Evolutionary conservation across 2,329 filamentous ascomycete species (phyloP), one percentile per base, ranked within the genome.

Genomic region (Phaeosphaeria sp.): DNA sequence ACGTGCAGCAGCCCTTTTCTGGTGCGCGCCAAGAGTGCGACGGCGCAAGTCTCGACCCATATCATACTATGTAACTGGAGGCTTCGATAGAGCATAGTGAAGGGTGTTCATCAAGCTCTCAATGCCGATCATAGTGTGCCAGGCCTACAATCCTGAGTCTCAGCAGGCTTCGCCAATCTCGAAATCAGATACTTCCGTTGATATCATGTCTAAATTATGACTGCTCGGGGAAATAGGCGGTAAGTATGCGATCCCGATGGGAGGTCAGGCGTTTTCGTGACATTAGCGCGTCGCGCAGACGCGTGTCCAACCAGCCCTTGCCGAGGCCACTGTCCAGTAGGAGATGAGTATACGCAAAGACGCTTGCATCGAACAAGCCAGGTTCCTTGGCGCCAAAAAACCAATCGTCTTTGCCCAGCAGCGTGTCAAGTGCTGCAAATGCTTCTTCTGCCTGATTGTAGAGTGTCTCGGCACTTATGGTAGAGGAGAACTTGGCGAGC

Each of bases 301-400:
- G 80, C 59, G 83, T 84, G 55, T 91, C 86, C 57, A 80, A 81
- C 91, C 91, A 93, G 9, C 71, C 74, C 17, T 73, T 71, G 1
- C 78, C 81, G 63, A 92, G 69, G 1, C 68, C 70, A 33, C 87
- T 83, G 58, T 91, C 87, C 51, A 96, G 78, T 51, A 98, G 81
- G 50, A 96, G 80, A 75, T 96, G 87, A 0, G 91, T 93, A 77
- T 97, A 99, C 3, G 92, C 89, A 78, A 97, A 98, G 2, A 98
- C 86, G 53, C 87, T 88, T 6, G 94, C 93, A 78, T 99, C 95
- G 67, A 98, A 94, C 22, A 94, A 72, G 0, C 88, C 87, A 0
- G 94, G 92, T 17, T 77, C 73, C 27, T 76, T 50, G 56, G 75
- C 73, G 4, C 80, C 83, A 69, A 89, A 90, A 74, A 90, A 91